Base-by-base conservation (phyloP, 768 basidiomycete species). In the Artomyces pyxidatus region DNA sequence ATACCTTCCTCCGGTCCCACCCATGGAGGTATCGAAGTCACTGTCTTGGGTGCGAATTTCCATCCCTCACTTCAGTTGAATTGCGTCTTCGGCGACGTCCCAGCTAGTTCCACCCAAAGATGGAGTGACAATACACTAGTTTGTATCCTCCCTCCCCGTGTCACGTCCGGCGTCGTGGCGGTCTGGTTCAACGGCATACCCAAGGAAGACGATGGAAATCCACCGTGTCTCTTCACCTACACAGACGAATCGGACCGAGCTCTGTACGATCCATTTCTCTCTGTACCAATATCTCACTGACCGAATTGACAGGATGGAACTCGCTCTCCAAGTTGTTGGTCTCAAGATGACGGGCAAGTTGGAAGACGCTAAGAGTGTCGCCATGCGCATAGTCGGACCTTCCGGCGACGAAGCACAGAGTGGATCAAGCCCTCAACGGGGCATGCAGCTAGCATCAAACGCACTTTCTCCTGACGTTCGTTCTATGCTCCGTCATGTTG, bases 301-400 rank as follows among this genome's bases (percentile, higher is more conserved):
- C 30, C 2, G 37, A 19, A 27, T 9, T 14, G 45, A 32, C 58
- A 94, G 90, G 56, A 94, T 97, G 90, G 94, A 95, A 64, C 78
- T 96, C 47, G 93, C 93, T 45, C 72, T 97, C 3, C 92, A 95
- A 61, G 91, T 95, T 12, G 92, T 97, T 16, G 94, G 94, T 0
- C 70, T 96, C 54, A 93, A 95, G 71, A 94, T 96, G 89, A 95
- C 92, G 0, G 93, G 93, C 42, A 88, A 92, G 60, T 83, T 95
- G 25, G 91, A 94, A 58, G 89, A 93, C 47, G 92, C 93, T 2
- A 85, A 88, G 65, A 88, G 91, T 50, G 87, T 96, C 30, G 93
- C 93, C 12, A 83, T 93, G 78, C 78, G 92, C 26, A 96, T 96
- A 55, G 88, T 96, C 26, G 85, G 88, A 32, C 83, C 73, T 47